Base-by-base conservation (phyloP, 805 yeast species). In the Jamesozyma rosinii region DNA sequence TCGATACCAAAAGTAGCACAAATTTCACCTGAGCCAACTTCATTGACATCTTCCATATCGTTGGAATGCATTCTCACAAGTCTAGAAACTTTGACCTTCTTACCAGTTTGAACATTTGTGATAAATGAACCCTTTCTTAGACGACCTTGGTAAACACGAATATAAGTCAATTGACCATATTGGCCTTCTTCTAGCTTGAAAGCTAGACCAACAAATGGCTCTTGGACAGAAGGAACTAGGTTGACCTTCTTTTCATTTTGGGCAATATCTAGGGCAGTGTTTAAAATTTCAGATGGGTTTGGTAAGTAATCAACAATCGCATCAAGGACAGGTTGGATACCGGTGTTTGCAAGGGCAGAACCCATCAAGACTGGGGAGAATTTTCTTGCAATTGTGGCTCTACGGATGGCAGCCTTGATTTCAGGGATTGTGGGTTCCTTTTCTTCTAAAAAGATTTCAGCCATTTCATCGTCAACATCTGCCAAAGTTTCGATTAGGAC, bases 321-420 rank as follows among this genome's bases (percentile, higher is more conserved):
- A 64, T 92, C 97, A 54, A 92, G 72, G 31, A 90, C 96, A 19
- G 89, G 89, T 71, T 92, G 99, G 51, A 92, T 75, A 66, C 97
- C 96, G 52, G 81, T 85, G 70, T 92, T 92, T 45, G 97, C 98
- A 50, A 92, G 74, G 17, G 99, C 99, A 40, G 97, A 87, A 19
- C 99, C 99, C 97, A 92, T 92, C 51, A 90, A 72, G n/a, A 92
- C 97, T n/a, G 99, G 98, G 13, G 97, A 87, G 72, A 92, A 92
- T 62, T 77, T 84, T 69, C 97, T 80, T 27, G 89, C 95, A 66
- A 90, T 90, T 17, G 99, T 92, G 40, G 97, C 76, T 58, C 96
- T 79, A 66, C 98, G 82, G 54, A 92, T 92, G 35, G 96, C 97
- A 41, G 63, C 78, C 61, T 83, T 80, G 50, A 92, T 83, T 68